A percentile compares a stretch with the other conserved stretches of the same genome.
Evolutionary conservation across 805 yeast genomes (phyloP).

Genomic region (Gaillardinia entomophila): DNA sequence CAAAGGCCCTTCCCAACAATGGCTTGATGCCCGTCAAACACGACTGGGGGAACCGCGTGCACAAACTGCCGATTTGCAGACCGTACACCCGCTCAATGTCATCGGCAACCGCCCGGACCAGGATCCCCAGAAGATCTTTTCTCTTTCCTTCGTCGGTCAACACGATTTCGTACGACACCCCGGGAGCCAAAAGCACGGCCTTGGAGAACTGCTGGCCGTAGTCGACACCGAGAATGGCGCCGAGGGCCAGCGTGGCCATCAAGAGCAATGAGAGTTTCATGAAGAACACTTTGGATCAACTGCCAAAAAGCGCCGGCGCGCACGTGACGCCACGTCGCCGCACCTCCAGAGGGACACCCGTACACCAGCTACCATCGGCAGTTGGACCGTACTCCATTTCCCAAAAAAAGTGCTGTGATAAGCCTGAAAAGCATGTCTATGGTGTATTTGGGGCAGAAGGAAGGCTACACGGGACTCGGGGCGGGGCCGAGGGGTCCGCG

Average conservation of each 20-base stretch:
- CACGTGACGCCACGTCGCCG: too few relatives aligned
- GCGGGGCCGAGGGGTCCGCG: too few relatives aligned
- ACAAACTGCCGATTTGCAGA: slow-evolving; percentile 60
- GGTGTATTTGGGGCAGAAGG: too few relatives aligned
- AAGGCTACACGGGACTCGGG: too few relatives aligned
- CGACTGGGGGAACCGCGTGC: slow-evolving; percentile 67
- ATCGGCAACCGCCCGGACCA: slow-evolving; percentile 43
- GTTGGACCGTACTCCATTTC: too few relatives aligned
- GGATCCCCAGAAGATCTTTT: slow-evolving; percentile 78
- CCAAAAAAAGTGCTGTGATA: too few relatives aligned
- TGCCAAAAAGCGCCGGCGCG: too few relatives aligned
- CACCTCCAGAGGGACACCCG: too few relatives aligned
- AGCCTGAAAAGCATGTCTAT: too few relatives aligned
- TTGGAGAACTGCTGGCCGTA: slow-evolving; percentile 84
- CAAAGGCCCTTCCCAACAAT: slow-evolving; percentile 59
- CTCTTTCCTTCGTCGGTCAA: slow-evolving; percentile 88
- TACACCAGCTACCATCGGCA: too few relatives aligned
- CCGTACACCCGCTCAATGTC: slow-evolving; percentile 74
- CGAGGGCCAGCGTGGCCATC: slow-evolving; percentile 17
- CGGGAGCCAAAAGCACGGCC: slow-evolving; percentile 86
- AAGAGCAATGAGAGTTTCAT: slow-evolving; percentile 2
- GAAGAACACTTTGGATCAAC: too few relatives aligned
- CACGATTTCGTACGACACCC: slow-evolving; percentile 80
- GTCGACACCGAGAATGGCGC: slow-evolving; percentile 83
- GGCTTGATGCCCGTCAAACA: slow-evolving; percentile 66